Base-by-base conservation (phyloP, 371 early-diverging fungal species). In the Batkoa obscura region DNA sequence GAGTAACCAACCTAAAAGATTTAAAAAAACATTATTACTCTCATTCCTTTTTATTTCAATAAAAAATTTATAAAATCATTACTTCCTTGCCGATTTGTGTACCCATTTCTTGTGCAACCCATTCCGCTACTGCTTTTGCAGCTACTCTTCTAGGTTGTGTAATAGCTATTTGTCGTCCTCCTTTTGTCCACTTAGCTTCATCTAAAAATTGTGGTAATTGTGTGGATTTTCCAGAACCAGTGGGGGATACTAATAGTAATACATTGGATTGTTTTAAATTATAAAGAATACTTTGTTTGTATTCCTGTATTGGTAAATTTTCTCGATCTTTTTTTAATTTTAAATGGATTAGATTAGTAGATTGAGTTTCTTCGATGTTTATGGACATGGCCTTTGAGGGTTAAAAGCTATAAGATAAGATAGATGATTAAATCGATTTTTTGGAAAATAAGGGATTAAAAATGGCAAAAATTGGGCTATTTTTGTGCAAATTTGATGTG, bases 131-230 rank as follows among this genome's bases (percentile, higher is more conserved):
- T 62, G 86, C 81, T 17, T 95, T 84, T 2, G 99, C 96, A 10
- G 99, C 97, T n/a, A 99, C 92, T 61, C 99, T 84, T 56, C 99
- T 81, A 23, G 99, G 99, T 63, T 90, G 69, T 80, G 94, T 90
- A 58, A 88, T 79, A 13, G 84, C 83, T 36, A 95, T 76, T 41
- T 75, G 72, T 43, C 74, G 70, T 5, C 76, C 78, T 35, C 67
- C 61, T 1, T 60, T 63, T 10, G 77, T 69, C 80, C 81, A 81
- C 9, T 77, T 77, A 32, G 81, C 72, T 53, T 84, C 82, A 38
- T 80, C 71, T 34, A 90, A 52, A 63, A 83, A 88, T 62, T 86
- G 86, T 17, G 88, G 90, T 31, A 90, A 66, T 62, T 88, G 86
- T 42, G 87, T 86, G 5, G 86, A 85, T 64, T 92, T 93, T 33